phyloP scores from a whole-genome alignment of 805 yeast genomes.

The Spathaspora hagerdaliae region DNA sequence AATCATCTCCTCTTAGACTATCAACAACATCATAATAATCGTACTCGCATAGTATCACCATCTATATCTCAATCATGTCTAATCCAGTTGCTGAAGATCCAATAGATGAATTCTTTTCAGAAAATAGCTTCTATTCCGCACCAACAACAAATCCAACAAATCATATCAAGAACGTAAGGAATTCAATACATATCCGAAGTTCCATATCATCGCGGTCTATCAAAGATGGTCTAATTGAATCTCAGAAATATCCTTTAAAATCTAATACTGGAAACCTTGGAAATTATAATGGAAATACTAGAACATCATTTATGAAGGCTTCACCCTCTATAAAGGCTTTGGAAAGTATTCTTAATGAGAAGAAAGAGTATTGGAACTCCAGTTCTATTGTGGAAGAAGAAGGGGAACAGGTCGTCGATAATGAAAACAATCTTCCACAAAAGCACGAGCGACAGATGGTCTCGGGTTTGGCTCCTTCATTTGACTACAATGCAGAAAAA shows the following conservation, averaged over 20 bases:
- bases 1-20: too few relatives aligned
- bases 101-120: constrained; percentile 30
- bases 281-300: background rate
- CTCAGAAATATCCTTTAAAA: background rate
- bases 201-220: constrained; percentile 23
- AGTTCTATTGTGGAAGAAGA: constrained; percentile 13
- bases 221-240: constrained; percentile 10
- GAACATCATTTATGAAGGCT: constrained; percentile 29
- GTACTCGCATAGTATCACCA: too few relatives aligned
- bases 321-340: constrained; percentile 42
- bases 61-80: too few relatives aligned
- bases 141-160: constrained; percentile 11
- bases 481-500: background rate
- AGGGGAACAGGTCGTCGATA: constrained; percentile 17
- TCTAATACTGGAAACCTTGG: background rate
- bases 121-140: constrained; percentile 30
- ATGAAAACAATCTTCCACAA: background rate
- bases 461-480: background rate
- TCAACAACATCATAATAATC: too few relatives aligned
- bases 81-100: background rate
- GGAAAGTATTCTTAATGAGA: constrained; percentile 28
- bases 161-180: constrained; percentile 23
- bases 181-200: constrained; percentile 23
- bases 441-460: background rate
- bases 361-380: constrained; percentile 2